These are phyloP conservation scores for Ministeria vibrans DNA, from an alignment of 78 protist genomes.

Conservation along the genomic window DNA sequence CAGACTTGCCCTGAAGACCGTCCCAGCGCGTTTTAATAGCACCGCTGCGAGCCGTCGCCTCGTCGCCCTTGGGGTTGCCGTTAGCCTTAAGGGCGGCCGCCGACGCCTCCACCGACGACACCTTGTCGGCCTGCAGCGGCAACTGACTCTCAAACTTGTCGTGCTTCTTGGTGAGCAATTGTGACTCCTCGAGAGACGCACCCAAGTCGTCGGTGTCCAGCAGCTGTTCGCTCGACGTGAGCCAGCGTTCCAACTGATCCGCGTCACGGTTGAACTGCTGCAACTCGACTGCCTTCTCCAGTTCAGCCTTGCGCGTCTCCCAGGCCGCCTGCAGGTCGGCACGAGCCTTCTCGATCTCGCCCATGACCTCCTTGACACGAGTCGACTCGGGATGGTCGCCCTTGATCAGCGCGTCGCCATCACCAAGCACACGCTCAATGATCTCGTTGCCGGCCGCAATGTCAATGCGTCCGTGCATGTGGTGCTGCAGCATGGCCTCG, in stretches of 20 bases:
- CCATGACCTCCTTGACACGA: background rate
- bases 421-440: background rate
- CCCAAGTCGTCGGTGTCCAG: background rate
- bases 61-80: background rate
- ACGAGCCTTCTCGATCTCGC: background rate
- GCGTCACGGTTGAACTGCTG: background rate
- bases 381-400: background rate
- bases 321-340: background rate
- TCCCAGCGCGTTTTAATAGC: background rate
- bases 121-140: background rate
- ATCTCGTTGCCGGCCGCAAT: too few relatives aligned
- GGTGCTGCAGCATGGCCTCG: background rate
- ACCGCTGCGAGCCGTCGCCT: background rate
- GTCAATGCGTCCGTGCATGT: too few relatives aligned
- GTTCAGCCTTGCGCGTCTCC: background rate
- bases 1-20: background rate
- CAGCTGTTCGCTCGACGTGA: background rate
- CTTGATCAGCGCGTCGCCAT: background rate
- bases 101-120: background rate
- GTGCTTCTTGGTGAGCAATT: background rate
- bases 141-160: background rate
- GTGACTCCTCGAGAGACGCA: background rate
- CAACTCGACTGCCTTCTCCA: background rate
- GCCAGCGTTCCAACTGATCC: background rate
- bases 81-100: background rate